Percentiles rank a stretch among this genome's conserved stretches.
phyloP scores from a whole-genome alignment of 2,329 filamentous ascomycete genomes.

The Karstenula rhodostoma region DNA sequence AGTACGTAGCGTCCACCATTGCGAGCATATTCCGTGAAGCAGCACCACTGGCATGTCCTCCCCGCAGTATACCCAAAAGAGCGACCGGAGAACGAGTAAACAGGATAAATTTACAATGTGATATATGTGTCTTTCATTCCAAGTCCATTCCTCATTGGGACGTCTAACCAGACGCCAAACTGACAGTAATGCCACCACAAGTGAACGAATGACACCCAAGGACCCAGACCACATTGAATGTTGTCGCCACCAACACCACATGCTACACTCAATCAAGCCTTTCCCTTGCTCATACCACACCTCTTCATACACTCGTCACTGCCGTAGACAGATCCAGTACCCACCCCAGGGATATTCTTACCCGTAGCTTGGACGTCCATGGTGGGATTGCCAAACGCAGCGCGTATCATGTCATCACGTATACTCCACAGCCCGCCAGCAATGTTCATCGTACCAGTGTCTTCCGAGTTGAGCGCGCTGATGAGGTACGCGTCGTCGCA shows the following conservation, averaged over 20 bases:
- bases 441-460: constrained; percentile 60
- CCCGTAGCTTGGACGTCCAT: constrained; percentile 43
- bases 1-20: constrained; percentile 14
- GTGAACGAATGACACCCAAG: background rate
- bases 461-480: constrained; percentile 59
- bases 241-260: background rate
- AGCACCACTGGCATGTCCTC: background rate
- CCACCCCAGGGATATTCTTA: constrained; percentile 47
- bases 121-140: background rate
- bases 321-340: constrained; percentile 54
- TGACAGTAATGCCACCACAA: background rate
- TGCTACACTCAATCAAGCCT: background rate
- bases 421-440: constrained; percentile 54
- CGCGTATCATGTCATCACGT: constrained; percentile 53
- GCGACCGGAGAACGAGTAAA: background rate
- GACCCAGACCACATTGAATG: background rate
- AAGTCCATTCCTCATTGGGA: background rate
- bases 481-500: constrained; percentile 60
- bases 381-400: constrained; percentile 52
- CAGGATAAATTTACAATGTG: background rate
- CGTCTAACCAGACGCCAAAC: background rate
- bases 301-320: constrained; percentile 49
- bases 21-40: background rate
- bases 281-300: background rate
- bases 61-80: background rate